phyloP scores from a whole-genome alignment of 192 early-diverging fungal species.

The Rhizophagus clarus region DNA sequence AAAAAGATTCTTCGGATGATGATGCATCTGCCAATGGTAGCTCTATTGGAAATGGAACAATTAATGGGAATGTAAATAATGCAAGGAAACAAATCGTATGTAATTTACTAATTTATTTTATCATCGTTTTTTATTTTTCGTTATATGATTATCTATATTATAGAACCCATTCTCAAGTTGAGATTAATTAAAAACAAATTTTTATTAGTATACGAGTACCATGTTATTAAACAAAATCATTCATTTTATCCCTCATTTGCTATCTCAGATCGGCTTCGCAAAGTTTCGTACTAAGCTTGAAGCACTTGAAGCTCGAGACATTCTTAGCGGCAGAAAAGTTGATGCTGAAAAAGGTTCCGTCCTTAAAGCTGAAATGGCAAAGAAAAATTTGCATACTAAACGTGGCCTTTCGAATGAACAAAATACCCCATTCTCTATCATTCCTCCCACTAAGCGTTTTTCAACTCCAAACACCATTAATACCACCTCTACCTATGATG shows the following conservation, averaged over 20 bases:
- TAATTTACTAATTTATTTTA: conserved; percentile 34
- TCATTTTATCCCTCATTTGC: not conserved
- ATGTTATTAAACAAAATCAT: not conserved
- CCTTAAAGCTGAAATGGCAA: conserved; percentile 99
- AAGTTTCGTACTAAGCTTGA: conserved; percentile 92
- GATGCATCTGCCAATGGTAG: conserved; percentile 32
- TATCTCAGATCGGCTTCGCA: conserved; percentile 92
- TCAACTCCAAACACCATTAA: conserved; percentile 25
- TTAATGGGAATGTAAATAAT: conserved; percentile 51
- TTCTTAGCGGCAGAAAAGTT: conserved; percentile 88
- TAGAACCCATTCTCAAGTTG: not conserved
- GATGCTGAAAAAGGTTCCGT: conserved; percentile 84
- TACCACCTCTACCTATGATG: conserved; percentile 38
- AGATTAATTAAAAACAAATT: not conserved
- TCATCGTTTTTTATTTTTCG: not conserved
- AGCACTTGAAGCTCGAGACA: conserved; percentile 89
- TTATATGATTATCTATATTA: not conserved
- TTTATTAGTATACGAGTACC: not conserved
- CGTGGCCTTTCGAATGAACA: conserved; percentile 68
- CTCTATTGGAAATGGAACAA: conserved; percentile 27
- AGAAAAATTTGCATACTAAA: conserved; percentile 96
- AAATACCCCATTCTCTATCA: conserved; percentile 28
- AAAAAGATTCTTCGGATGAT: conserved; percentile 62
- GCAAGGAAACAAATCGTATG: conserved; percentile 90
- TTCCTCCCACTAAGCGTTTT: conserved; percentile 26